Evolutionary conservation across 2,329 filamentous ascomycete species (phyloP), one percentile per base, ranked within the genome.

Genomic region (Salinomyces thailandicus): DNA sequence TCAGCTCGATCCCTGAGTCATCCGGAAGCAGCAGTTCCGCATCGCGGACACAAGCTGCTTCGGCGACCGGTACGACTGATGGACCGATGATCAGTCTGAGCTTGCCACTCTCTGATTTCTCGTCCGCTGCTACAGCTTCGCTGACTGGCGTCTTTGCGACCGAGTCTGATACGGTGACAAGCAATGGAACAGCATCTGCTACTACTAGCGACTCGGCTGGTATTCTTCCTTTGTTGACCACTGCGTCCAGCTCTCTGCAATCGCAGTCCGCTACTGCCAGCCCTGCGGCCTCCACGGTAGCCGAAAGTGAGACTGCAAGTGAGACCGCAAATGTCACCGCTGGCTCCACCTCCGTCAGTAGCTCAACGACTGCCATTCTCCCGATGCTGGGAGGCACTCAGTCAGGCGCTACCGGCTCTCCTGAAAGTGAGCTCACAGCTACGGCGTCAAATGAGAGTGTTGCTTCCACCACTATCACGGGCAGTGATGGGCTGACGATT

Each of bases 1-100:
- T 31, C 18, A 38, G 31, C 18, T 19, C 36, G 8, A n/a, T 35
- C 14, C 31, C 36, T 13, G 18, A 17, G 27, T 34, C 12, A 24
- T 16, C 36, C 4, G 24, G 13, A 18, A 28, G 12, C 11, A 13
- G 33, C 22, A 20, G 31, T 12, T 15, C 13, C 12, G 12, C 27
- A 15, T 19, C 18, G 5, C 30, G n/a, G 7, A 30, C 17, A 6
- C 12, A 31, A 34, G 33, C 13, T n/a, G 27, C 33, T 5, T 16
- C 17, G 15, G 5, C 36, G 11, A 14, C 19, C n/a, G 31, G 30
- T 28, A 27, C 18, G 36, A 17, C 31, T 15, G 28, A 24, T 17
- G 28, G 35, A 5, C 14, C 26, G 6, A 36, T 22, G 22, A 13
- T 34, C 7, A 34, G 14, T 6, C 33, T 36, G 6, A 36, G 18